Base-by-base conservation (phyloP, 2,329 filamentous ascomycete genomes). In the Leptographium lundbergii region DNA sequence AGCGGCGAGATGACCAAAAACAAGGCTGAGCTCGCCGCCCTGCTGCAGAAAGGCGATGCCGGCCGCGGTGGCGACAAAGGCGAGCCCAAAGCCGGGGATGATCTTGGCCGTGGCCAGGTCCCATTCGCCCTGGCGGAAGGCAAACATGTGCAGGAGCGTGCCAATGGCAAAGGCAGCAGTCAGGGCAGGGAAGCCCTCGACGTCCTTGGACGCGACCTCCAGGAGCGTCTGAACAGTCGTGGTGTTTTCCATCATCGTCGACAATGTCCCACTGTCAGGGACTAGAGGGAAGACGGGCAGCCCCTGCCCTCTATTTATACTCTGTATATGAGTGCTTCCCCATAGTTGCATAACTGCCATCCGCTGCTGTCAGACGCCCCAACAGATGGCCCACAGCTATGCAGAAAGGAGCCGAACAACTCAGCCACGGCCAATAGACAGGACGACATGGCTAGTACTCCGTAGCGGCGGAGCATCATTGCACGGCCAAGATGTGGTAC, bases 111-210 rank as follows among this genome's bases (percentile, higher is more conserved):
- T 54, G 11, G 42, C 50, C 19, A 61, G 48, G 34, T 61, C 59
- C 59, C 59, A 61, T 24, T 61, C 59, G 24, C 59, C 59, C 5
- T 48, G 27, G 4, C 56, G 56, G 27, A 61, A 58, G 14, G 52
- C 24, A 32, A 60, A 56, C 27, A 62, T 9, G 24, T 60, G 52
- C 50, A 63, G 56, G 1, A 60, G 36, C 55, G 58, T 32, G 58
- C 61, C 64, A n/a, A 51, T 10, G 25, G 14, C 42, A 57, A 50
- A 57, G n/a, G 32, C 55, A 9, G 13, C 27, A 4, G 27, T 36
- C 11, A 57, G 29, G 29, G 51, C 27, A 7, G 4, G 51, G 14
- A 6, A n/a, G 27, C 19, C 27, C 3, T 54, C 29, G 29, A 36
- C 29, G 51, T 54, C 29, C 51, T 22, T 36, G 27, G 51, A 54